These are phyloP conservation scores for Tricharina praecox DNA, from an alignment of 495 filamentous ascomycete species.

Conservation along the genomic window DNA sequence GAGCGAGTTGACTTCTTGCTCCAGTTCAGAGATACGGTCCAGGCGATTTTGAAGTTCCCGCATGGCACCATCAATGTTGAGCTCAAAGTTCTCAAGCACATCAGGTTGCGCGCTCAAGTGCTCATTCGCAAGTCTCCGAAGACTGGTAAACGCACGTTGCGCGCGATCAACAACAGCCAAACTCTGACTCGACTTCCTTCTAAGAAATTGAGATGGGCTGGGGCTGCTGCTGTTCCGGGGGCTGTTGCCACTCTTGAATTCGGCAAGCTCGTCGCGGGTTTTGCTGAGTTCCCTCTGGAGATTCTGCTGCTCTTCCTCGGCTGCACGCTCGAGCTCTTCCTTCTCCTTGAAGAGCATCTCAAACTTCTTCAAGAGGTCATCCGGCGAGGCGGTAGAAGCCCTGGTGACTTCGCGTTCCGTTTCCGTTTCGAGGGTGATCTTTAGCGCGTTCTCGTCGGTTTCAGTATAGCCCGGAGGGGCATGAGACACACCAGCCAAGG, in stretches of 20 bases:
- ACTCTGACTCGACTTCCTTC: slow-evolving; percentile 86
- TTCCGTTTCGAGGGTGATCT: slow-evolving; percentile 8
- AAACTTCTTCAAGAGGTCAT: slow-evolving; percentile 39
- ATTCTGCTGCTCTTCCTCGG: slow-evolving; percentile 61
- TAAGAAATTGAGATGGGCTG: slow-evolving; percentile 57
- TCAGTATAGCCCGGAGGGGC: slow-evolving; percentile 42
- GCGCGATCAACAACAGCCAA: slow-evolving; percentile 78
- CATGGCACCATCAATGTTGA: slow-evolving; percentile 81
- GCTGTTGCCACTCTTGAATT: slow-evolving; percentile 61
- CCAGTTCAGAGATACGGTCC: slow-evolving; percentile 75
- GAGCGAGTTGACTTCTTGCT: slow-evolving; percentile 63
- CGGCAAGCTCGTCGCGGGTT: slow-evolving; percentile 68
- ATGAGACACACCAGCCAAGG: slow-evolving; percentile 74
- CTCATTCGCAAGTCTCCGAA: slow-evolving; percentile 72
- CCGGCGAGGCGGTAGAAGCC: slow-evolving; percentile 18
- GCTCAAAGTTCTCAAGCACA: slow-evolving; percentile 77
- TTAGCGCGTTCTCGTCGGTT: slow-evolving; percentile 35
- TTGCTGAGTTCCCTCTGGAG: slow-evolving; percentile 67
- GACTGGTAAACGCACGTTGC: slow-evolving; percentile 74
- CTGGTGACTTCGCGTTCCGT: not conserved
- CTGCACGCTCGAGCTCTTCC: slow-evolving; percentile 49
- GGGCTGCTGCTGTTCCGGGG: slow-evolving; percentile 53
- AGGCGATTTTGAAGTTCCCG: slow-evolving; percentile 75
- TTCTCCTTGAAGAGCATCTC: slow-evolving; percentile 56
- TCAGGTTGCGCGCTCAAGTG: slow-evolving; percentile 70